These are phyloP conservation scores for Solanum peruvianum DNA, from an alignment of 257 asterid species.

Conservation along the genomic window DNA sequence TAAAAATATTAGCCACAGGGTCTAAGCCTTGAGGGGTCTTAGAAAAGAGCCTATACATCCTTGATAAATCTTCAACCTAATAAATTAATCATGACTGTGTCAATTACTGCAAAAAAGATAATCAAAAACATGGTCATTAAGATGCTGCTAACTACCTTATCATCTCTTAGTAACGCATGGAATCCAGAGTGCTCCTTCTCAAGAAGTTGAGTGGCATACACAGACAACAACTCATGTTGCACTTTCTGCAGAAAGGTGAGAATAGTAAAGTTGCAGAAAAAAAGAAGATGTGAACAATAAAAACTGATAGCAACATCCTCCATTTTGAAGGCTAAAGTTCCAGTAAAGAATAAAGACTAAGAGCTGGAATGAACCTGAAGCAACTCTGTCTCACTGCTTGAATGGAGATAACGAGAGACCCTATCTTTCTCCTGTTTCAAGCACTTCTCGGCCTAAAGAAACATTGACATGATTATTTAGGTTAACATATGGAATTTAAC, in stretches of 20 bases:
- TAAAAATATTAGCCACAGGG: slow-evolving; percentile 67
- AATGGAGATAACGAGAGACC: slow-evolving; percentile 87
- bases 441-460: slow-evolving; percentile 79
- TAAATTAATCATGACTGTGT: background rate
- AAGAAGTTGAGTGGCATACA: slow-evolving; percentile 81
- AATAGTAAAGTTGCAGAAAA: background rate
- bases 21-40: slow-evolving; percentile 77
- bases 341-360: background rate
- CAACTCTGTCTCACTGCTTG: slow-evolving; percentile 85
- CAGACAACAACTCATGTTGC: slow-evolving; percentile 80
- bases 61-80: slow-evolving; percentile 85
- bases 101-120: background rate
- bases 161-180: slow-evolving; percentile 88
- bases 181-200: slow-evolving; percentile 99
- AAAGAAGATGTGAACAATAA: background rate
- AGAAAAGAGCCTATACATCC: slow-evolving; percentile 96
- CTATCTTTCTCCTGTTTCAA: slow-evolving; percentile 80
- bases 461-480: background rate
- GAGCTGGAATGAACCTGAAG: slow-evolving; percentile 68
- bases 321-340: background rate
- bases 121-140: background rate
- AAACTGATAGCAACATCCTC: background rate
- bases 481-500: background rate
- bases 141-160: slow-evolving; percentile 48
- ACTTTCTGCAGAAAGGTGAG: slow-evolving; percentile 40